phyloP scores from a whole-genome alignment of 257 asterid genomes.

The Penstemon eatonii region DNA sequence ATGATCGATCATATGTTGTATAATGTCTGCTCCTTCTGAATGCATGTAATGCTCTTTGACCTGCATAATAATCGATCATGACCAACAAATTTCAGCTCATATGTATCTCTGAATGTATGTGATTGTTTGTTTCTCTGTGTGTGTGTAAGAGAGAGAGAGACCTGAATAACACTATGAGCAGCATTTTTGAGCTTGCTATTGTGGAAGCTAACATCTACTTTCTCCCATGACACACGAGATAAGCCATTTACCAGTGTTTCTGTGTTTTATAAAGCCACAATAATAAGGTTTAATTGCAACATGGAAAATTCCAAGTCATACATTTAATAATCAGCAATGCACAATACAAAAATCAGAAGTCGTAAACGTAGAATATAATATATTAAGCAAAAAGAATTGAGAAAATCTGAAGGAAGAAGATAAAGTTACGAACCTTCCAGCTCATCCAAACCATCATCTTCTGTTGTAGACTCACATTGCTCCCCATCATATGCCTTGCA shows the following conservation, averaged over 20 bases:
- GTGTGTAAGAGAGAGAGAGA: constrained; percentile 27
- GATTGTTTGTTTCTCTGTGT: not conserved
- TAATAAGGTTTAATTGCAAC: constrained; percentile 5
- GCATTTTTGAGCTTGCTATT: constrained; percentile 72
- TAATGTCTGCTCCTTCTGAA: constrained; percentile 85
- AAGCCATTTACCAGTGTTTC: constrained; percentile 83
- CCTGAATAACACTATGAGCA: constrained; percentile 97
- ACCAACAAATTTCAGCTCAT: constrained; percentile 9
- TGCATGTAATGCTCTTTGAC: constrained; percentile 73
- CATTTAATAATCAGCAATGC: constrained; percentile 6
- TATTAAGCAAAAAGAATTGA: not conserved
- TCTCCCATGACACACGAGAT: constrained; percentile 93
- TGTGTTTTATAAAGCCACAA: constrained; percentile 34
- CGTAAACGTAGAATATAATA: not conserved
- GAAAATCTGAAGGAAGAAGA: constrained; percentile 1
- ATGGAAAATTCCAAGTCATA: constrained; percentile 11
- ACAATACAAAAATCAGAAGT: not conserved
- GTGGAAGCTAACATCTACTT: constrained; percentile 95
- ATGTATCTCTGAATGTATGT: not conserved
- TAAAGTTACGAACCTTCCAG: constrained; percentile 74
- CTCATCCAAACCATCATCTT: constrained; percentile 55
- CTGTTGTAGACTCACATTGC: constrained; percentile 42
- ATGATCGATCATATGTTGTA: constrained; percentile 91
- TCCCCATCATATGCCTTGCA: constrained; percentile 77
- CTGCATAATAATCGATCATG: constrained; percentile 38